These are phyloP conservation scores for Bipolaris bicolor DNA, from an alignment of 2,329 filamentous ascomycete genomes.

Conservation along the genomic window DNA sequence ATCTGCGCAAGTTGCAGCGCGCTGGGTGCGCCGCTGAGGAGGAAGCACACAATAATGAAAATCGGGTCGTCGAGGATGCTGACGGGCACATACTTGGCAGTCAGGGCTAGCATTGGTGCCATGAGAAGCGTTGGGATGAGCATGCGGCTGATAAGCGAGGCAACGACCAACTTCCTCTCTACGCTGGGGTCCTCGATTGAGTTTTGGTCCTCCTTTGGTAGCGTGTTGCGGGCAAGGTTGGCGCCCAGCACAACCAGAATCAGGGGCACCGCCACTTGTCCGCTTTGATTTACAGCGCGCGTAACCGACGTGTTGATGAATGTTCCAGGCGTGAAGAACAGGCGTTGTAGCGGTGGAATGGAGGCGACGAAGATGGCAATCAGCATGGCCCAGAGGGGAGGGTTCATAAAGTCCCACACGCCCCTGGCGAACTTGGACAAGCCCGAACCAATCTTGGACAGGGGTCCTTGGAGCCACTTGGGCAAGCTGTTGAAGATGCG, in stretches of 20 bases:
- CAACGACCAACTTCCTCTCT: slow-evolving; percentile 80
- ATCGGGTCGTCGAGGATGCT: slow-evolving; percentile 97
- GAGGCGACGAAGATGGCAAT: slow-evolving; percentile 89
- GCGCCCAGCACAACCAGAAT: slow-evolving; percentile 95
- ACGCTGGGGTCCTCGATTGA: slow-evolving; percentile 73
- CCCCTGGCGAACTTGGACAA: slow-evolving; percentile 65
- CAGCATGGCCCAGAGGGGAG: slow-evolving; percentile 96
- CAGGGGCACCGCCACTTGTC: slow-evolving; percentile 88
- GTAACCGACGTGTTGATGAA: slow-evolving; percentile 95
- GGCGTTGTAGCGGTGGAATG: slow-evolving; percentile 76
- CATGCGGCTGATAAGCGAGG: slow-evolving; percentile 88
- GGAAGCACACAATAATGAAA: slow-evolving; percentile 96
- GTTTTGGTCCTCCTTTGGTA: slow-evolving; percentile 68
- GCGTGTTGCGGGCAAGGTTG: slow-evolving; percentile 90
- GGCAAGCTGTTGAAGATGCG: slow-evolving; percentile 60
- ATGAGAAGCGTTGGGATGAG: slow-evolving; percentile 88
- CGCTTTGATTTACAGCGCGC: slow-evolving; percentile 81
- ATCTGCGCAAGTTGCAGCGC: slow-evolving; percentile 96
- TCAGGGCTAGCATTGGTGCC: slow-evolving; percentile 84
- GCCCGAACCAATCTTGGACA: slow-evolving; percentile 53
- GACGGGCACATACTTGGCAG: slow-evolving; percentile 88
- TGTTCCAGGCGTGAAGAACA: slow-evolving; percentile 88
- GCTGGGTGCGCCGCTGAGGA: slow-evolving; percentile 91
- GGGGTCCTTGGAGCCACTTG: slow-evolving; percentile 56
- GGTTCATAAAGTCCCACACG: slow-evolving; percentile 95